phyloP scores from a whole-genome alignment of 2,329 filamentous ascomycete genomes.

The Neopestalotiopsis clavispora region DNA sequence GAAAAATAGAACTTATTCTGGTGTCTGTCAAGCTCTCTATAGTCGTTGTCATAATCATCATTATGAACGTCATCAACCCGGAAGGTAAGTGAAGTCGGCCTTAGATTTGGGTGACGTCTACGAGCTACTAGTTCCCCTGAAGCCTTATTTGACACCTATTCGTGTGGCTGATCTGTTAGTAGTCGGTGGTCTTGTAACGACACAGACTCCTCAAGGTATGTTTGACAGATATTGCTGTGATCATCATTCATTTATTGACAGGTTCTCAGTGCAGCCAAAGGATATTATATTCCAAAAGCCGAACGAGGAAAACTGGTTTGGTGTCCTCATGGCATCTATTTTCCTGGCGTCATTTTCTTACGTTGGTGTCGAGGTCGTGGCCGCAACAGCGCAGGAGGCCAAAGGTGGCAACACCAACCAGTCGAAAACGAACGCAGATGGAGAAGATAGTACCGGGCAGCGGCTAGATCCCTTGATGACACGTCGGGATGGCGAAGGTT shows the following conservation, averaged over 20 bases:
- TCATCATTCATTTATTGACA: too few species aligned
- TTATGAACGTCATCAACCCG: constrained; percentile 6
- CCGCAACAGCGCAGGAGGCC: neutral
- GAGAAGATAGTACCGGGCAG: too few species aligned
- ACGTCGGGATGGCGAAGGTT: too few species aligned
- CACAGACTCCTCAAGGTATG: too few species aligned
- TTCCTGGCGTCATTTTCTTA: neutral
- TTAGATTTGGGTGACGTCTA: neutral
- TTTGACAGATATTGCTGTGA: too few species aligned
- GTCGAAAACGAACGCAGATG: too few species aligned
- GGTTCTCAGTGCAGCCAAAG: neutral
- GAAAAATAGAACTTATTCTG: neutral
- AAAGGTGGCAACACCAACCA: neutral
- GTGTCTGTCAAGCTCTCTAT: neutral
- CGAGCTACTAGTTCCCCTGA: too few species aligned
- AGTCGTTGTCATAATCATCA: neutral
- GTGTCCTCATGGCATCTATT: neutral
- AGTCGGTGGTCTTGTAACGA: too few species aligned
- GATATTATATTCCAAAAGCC: neutral
- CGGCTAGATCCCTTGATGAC: too few species aligned
- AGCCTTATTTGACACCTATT: too few species aligned
- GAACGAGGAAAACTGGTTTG: neutral
- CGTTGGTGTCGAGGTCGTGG: neutral
- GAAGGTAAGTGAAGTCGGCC: neutral
- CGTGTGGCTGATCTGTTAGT: too few species aligned